Evolutionary conservation across 169 alveolate genomes (phyloP), one percentile per base, ranked within the genome.

Genomic region (Fabrea salina): DNA sequence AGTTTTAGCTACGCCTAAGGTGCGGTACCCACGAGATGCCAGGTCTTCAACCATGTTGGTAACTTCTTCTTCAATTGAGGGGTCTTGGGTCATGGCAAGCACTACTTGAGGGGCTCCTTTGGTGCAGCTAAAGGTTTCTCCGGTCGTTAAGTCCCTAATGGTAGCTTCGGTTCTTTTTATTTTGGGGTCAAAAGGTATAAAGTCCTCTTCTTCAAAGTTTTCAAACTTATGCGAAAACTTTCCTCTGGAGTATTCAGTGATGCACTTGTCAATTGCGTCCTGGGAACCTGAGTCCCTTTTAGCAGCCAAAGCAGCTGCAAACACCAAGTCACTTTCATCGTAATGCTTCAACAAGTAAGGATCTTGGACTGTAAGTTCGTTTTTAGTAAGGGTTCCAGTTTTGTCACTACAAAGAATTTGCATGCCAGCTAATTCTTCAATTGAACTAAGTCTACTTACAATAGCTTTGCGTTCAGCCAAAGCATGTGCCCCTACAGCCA

Each of bases 351-450:
- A 37, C 37, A 56, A 35, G 33, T 13, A 19, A 4, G 71, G 84
- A 22, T 70, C 49, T 47, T 56, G 57, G 5, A 89, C 89, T 32
- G 89, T 75, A 86, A 88, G 87, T 49, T 84, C 81, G 72, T 88
- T 88, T 56, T 84, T 88, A 40, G 93, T 88, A 4, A 88, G 51
- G 37, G 93, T 88, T 30, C 93, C 93, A 27, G 93, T 88, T 75
- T 88, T 88, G 47, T 88, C 93, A 53, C 90, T 67, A 57, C 93
- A 88, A 50, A 88, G 87, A n/a, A 88, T 82, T 71, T 89, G 89
- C 16, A 91, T 89, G 13, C 97, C 91, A 25, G 95, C 97, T 4
- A 91, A 86, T 44, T 92, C 93, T 83, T 93, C 94, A 61, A 90
- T 91, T 58, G 95, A 90, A 8, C 88, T 85, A 27, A 93, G 82